Percentiles rank a stretch among this genome's conserved stretches.
phyloP scores from a whole-genome alignment of 306 rosid genomes.

The Vigna mungo region DNA sequence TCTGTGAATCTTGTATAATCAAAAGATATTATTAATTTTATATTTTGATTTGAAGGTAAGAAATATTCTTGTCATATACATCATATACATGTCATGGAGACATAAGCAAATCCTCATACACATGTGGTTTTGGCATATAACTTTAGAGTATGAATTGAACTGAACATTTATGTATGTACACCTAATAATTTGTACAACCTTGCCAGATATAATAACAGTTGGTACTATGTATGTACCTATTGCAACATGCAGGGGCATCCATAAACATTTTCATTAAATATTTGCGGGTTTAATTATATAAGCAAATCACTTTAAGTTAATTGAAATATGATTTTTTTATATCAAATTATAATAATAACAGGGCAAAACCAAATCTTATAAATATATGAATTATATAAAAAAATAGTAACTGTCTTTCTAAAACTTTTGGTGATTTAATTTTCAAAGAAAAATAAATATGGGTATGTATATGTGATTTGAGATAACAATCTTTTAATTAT shows the following conservation, averaged over 20 bases:
- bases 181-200: constrained; percentile 19
- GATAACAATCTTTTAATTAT: too few relatives aligned
- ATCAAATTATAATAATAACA: too few relatives aligned
- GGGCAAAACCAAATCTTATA: too few relatives aligned
- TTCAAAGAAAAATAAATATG: too few relatives aligned
- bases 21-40: too few relatives aligned
- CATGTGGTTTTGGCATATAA: constrained; percentile 17
- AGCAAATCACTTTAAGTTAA: background rate
- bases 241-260: background rate
- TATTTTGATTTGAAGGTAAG: background rate
- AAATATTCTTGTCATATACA: background rate
- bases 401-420: too few relatives aligned
- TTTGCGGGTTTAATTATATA: background rate
- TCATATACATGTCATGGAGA: constrained; percentile 42
- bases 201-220: constrained; percentile 11
- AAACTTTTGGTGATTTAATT: too few relatives aligned
- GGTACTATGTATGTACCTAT: constrained; percentile 1
- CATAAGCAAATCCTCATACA: constrained; percentile 47
- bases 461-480: too few relatives aligned
- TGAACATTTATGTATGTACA: constrained; percentile 13
- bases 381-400: too few relatives aligned
- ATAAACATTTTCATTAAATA: background rate
- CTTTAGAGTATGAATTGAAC: constrained; percentile 1
- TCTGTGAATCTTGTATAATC: too few relatives aligned
- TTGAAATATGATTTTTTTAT: too few relatives aligned